Base-by-base conservation (phyloP, 2,329 filamentous ascomycete species). In the Fusarium sacchari region DNA sequence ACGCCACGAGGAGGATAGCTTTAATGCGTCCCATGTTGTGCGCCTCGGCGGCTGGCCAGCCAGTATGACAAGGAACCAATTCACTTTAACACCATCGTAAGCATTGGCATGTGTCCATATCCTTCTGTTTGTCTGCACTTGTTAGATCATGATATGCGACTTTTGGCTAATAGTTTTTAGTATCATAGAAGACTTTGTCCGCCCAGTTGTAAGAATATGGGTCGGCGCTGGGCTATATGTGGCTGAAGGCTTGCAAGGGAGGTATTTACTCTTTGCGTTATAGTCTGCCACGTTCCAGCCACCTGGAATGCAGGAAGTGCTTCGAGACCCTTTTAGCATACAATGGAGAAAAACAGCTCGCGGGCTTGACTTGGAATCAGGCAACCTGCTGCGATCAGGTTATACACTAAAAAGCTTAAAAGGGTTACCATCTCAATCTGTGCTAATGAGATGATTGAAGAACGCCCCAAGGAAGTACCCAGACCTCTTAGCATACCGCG, bases 401-500 rank as follows among this genome's bases (percentile, higher is more conserved):
- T 22, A 47, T 4, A 24, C 7, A 43, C 15, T 18, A 43, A 43
- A 18, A 30, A 22, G 6, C 20, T 30, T 12, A 8, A 47, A 22
- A 22, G 2, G 4, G 9, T 28, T 15, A 30, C 14, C 17, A 22
- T 30, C 20, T 47, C 26, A 47, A 30, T 36, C 10, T n/a, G 15
- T 52, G 5, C 59, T 62, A 8, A 77, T 63, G 2, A 76, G 43
- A 28, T 77, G 68, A 10, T 58, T 24, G 20, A 77, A 74, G 18
- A 73, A 75, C 15, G 75, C 72, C 11, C 67, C 63, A 12, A 77
- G 46, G 32, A 75, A 77, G 26, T 76, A 77, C 5, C 72, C 72
- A 15, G 75, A 77, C 36, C 72, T 68, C 57, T 77, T 76, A 1
- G 75, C 72, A 56, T 74, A 76, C n/a, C 74, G 70, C 17, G 53